These are phyloP conservation scores for Penicillium canescens DNA, from an alignment of 495 filamentous ascomycete genomes.

Conservation along the genomic window DNA sequence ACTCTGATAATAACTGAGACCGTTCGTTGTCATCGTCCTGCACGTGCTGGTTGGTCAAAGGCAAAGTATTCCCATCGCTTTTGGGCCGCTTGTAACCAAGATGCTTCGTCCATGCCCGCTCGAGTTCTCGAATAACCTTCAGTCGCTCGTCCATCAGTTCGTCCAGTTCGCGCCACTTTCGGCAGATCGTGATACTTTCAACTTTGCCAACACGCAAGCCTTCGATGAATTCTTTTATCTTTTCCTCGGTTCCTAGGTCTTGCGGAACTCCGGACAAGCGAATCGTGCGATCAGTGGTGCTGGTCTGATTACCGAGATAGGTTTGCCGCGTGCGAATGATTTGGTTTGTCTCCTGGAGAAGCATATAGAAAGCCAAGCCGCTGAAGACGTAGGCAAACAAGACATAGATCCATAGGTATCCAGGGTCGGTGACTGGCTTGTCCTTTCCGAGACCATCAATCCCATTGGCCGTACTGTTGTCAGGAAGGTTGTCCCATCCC, in stretches of 20 bases:
- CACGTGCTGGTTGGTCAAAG: constrained; percentile 46
- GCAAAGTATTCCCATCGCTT: constrained; percentile 50
- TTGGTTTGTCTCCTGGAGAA: constrained; percentile 75
- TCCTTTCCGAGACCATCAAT: constrained; percentile 23
- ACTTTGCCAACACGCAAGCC: constrained; percentile 90
- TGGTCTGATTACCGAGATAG: constrained; percentile 90
- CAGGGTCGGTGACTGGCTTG: constrained; percentile 30
- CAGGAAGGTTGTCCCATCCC: constrained; percentile 33
- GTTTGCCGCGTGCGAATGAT: constrained; percentile 85
- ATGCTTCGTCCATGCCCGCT: constrained; percentile 82
- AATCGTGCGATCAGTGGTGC: constrained; percentile 92
- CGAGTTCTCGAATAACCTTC: constrained; percentile 67
- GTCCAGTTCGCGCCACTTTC: constrained; percentile 86
- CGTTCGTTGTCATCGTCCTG: constrained; percentile 47
- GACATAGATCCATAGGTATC: constrained; percentile 91
- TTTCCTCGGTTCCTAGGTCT: constrained; percentile 76
- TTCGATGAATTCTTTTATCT: constrained; percentile 86
- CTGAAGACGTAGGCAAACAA: constrained; percentile 91
- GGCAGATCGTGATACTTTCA: constrained; percentile 82
- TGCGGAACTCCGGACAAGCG: constrained; percentile 84
- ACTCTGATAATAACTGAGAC: constrained; percentile 53
- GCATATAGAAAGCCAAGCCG: constrained; percentile 75
- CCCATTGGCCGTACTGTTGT: constrained; percentile 12
- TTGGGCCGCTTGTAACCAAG: constrained; percentile 52
- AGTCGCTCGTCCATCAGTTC: constrained; percentile 67